A percentile compares a stretch with the other conserved stretches of the same genome.
Conservation (phyloP, 495 filamentous ascomycete species). For the Antarctomyces pellizariae region DNA sequence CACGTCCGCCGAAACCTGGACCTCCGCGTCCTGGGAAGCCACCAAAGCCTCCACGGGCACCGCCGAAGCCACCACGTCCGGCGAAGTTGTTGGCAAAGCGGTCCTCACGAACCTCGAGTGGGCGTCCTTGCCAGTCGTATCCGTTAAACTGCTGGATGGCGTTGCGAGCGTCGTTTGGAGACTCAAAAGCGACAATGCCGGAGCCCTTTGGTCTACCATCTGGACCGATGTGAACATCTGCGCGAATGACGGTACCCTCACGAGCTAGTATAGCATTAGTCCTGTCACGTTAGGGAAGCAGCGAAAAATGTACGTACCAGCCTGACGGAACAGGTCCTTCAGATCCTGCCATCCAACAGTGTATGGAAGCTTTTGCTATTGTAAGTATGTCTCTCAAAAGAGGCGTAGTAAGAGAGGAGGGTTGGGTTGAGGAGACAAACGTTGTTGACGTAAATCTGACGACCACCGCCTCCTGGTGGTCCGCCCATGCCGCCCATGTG, state of each 20-base stretch:
- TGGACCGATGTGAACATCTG: conserved; percentile 80
- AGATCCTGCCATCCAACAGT: conserved; percentile 97
- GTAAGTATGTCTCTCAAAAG: conserved; percentile 17
- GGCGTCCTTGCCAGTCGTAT: conserved; percentile 92
- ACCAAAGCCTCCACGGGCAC: conserved; percentile 25
- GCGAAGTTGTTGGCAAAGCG: conserved; percentile 53
- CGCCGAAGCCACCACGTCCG: conserved; percentile 23
- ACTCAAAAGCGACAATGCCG: conserved; percentile 92
- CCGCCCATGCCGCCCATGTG: conserved; percentile 19
- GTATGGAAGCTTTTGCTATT: conserved; percentile 57
- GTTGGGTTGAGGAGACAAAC: conserved; percentile 41
- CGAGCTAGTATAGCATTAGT: conserved; percentile 15
- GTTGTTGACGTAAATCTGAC: conserved; percentile 94
- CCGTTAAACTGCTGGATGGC: conserved; percentile 95
- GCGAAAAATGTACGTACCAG: conserved; percentile 39
- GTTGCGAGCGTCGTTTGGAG: conserved; percentile 77
- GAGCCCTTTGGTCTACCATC: conserved; percentile 90
- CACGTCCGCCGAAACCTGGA: conserved; percentile 22
- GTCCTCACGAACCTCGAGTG: conserved; percentile 88
- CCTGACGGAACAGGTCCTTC: conserved; percentile 96
- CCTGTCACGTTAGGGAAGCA: no score
- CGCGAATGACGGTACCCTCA: conserved; percentile 74
- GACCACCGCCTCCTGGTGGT: conserved; percentile 28
- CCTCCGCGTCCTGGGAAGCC: conserved; percentile 23
- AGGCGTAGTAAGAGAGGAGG: conserved; percentile 6